phyloP scores from a whole-genome alignment of 768 basidiomycete genomes.

The Lactarius hatsudake region DNA sequence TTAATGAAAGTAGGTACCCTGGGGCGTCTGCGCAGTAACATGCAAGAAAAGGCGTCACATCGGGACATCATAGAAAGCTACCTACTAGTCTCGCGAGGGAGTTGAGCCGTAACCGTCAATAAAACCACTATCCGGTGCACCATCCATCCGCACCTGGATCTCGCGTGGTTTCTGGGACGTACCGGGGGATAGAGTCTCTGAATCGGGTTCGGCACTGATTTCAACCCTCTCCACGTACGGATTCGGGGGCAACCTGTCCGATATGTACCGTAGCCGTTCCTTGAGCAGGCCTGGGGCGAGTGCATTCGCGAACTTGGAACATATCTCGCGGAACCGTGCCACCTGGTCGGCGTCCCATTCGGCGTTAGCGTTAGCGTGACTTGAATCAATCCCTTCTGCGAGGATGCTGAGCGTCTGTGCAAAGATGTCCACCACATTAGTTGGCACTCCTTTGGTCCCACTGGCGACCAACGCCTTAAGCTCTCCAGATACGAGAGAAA shows the following conservation, averaged over 20 bases:
- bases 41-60: not conserved
- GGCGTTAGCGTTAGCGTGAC: not conserved
- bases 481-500: not conserved
- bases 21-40: not conserved
- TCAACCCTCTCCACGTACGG: not conserved
- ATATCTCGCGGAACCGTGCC: not conserved
- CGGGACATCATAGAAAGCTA: too few relatives aligned
- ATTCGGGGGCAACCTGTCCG: not conserved
- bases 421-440: not conserved
- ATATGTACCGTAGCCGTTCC: not conserved
- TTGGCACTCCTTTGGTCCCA: not conserved
- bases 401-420: not conserved
- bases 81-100: not conserved
- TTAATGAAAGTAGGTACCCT: not conserved
- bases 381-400: not conserved
- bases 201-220: not conserved
- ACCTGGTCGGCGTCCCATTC: not conserved
- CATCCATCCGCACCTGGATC: not conserved
- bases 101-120: not conserved
- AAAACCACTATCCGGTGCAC: not conserved
- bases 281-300: not conserved
- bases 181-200: not conserved
- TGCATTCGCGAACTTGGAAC: not conserved
- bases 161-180: not conserved
- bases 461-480: not conserved